Evolutionary conservation across 371 early-diverging fungal genomes (phyloP).

Genomic region (Zychaea mexicana): DNA sequence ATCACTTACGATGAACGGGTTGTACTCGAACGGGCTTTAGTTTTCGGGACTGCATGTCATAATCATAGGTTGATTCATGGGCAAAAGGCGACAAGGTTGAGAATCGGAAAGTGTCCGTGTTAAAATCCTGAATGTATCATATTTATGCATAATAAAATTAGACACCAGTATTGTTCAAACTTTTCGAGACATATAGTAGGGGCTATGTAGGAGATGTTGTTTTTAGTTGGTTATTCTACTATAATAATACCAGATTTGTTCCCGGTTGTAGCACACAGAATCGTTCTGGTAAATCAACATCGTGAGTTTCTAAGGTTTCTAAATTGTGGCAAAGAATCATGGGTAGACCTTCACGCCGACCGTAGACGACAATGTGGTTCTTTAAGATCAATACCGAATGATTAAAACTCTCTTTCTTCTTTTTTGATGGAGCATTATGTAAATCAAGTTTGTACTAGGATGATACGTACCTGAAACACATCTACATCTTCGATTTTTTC

Average conservation of each 20-base stretch:
- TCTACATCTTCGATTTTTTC: constrained; percentile 87
- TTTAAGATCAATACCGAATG: constrained; percentile 24
- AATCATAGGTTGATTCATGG: constrained; percentile 71
- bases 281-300: constrained; percentile 60
- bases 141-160: no score
- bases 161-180: background rate
- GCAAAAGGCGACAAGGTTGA: constrained; percentile 70
- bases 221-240: no score
- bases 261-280: constrained; percentile 68
- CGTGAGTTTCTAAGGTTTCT: constrained; percentile 35
- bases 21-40: constrained; percentile 52
- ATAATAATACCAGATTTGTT: constrained; percentile 58
- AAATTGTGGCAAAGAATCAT: constrained; percentile 61
- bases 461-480: constrained; percentile 60
- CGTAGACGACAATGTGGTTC: constrained; percentile 64
- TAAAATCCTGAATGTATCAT: no score
- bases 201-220: background rate
- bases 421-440: no score
- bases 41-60: constrained; percentile 58
- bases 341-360: constrained; percentile 62
- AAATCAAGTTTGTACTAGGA: no score
- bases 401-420: no score
- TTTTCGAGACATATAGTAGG: background rate
- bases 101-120: constrained; percentile 70
- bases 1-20: constrained; percentile 50